phyloP scores from a whole-genome alignment of 306 rosid species.

The Inga leiocalycina region DNA sequence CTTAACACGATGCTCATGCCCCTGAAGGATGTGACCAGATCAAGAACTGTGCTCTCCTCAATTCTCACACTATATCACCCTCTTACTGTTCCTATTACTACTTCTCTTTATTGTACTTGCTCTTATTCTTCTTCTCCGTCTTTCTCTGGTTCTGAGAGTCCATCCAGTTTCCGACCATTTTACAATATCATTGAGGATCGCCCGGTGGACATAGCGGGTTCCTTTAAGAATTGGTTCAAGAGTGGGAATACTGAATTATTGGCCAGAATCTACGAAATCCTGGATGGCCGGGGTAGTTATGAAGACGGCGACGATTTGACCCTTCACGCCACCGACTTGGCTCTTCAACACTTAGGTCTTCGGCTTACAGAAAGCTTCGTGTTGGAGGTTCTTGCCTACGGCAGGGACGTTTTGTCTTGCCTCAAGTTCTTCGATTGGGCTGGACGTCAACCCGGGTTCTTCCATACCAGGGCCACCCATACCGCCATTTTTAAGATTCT shows the following conservation, averaged over 20 bases:
- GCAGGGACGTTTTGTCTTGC: constrained; percentile 59
- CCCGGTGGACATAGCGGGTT: constrained; percentile 29
- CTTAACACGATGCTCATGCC: constrained; percentile 33
- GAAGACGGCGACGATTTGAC: constrained; percentile 25
- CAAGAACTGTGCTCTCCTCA: constrained; percentile 32
- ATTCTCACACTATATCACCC: background rate
- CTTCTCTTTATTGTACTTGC: background rate
- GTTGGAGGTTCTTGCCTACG: constrained; percentile 57
- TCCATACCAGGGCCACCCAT: constrained; percentile 72
- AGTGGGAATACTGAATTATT: constrained; percentile 31
- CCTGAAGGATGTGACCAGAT: constrained; percentile 41
- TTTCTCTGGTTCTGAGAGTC: background rate
- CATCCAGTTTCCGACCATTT: background rate
- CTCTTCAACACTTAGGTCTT: constrained; percentile 56
- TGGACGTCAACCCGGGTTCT: constrained; percentile 62
- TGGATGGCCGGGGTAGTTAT: constrained; percentile 11
- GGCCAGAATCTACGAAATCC: constrained; percentile 54
- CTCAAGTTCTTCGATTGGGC: constrained; percentile 94
- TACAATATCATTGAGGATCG: background rate
- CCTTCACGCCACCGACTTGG: constrained; percentile 35
- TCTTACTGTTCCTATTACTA: background rate
- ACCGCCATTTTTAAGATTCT: constrained; percentile 64
- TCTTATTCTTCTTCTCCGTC: background rate
- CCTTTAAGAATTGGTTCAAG: constrained; percentile 70
- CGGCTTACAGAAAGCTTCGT: constrained; percentile 57